Evolutionary conservation across 1,139 yeast species (phyloP), one percentile per base, ranked within the genome.

Genomic region (Eremothecium coryli): DNA sequence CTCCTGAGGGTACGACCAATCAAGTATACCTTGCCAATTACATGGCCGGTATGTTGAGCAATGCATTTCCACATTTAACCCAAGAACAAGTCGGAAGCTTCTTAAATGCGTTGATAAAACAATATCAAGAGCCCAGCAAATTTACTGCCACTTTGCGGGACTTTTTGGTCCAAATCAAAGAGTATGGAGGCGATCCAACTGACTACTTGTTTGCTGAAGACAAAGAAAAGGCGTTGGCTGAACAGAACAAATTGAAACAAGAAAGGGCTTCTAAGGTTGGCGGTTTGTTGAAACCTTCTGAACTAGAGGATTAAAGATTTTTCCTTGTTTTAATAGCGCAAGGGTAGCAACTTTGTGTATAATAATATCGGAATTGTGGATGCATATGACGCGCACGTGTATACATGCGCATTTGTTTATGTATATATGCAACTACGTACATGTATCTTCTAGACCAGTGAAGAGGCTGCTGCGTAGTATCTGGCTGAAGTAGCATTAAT

Each of bases 131-230:
- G 50, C 76, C 79, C 43, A 59, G 63, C 45, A 81, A 76, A 58
- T 90, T 93, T 66, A 78, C 78, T 62, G 85, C 85, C 37, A 79
- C 82, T 3, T 68, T 93, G 50, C 79, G 98, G 62, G 99, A 93
- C 62, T 93, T 93, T 73, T 71, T 93, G 59, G 93, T 93, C 31
- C 97, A 90, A 66, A 82, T 90, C 58, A 86, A 86, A 62, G 95
- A 90, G 61, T 76, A 73, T 55, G 98, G 97, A 42, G 98, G 98
- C 32, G 95, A 85, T 58, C 66, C 70, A 35, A 82, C 93, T 22
- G 96, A 86, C 58, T 93, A 90, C 58, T 68, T 90, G 58, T 93
- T 80, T 64, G 95, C 94, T 13, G 98, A 90, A 55, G 98, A 90
- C 53, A 81, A 79, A 55, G 95, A 85, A 58, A 67, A 69, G 36